Conservation (phyloP, 2,329 filamentous ascomycete species). For the Didymella exigua region DNA sequence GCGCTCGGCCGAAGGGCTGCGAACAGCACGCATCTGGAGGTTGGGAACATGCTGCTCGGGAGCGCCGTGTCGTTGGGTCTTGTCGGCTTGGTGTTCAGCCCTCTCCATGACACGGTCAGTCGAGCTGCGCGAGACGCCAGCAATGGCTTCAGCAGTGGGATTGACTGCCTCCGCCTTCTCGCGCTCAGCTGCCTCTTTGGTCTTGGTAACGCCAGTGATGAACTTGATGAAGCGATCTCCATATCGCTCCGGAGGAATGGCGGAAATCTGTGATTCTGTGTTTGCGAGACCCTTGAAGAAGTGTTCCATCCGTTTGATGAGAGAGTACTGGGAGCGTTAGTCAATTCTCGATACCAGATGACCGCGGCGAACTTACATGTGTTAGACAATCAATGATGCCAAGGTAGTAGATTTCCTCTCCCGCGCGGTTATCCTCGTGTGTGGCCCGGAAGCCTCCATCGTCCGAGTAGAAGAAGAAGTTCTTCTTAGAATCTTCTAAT, state of each 20-base stretch:
- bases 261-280: conserved; percentile 86
- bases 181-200: conserved; percentile 77
- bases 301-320: conserved; percentile 92
- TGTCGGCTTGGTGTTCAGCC: conserved; percentile 67
- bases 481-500: conserved; percentile 67
- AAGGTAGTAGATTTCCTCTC: conserved; percentile 95
- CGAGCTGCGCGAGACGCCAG: conserved; percentile 47
- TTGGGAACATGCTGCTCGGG: conserved; percentile 65
- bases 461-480: conserved; percentile 88
- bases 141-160: conserved; percentile 46
- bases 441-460: conserved; percentile 93
- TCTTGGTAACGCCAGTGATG: conserved; percentile 88
- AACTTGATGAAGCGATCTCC: conserved; percentile 94
- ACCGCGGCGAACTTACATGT: conserved; percentile 68
- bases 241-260: conserved; percentile 86
- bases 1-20: conserved; percentile 63
- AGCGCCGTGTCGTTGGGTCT: conserved; percentile 57
- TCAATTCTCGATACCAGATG: not conserved
- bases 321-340: conserved; percentile 73
- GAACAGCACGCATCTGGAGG: conserved; percentile 63
- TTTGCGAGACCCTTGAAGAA: conserved; percentile 93
- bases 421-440: conserved; percentile 82
- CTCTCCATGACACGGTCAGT: conserved; percentile 62
- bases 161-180: conserved; percentile 49
- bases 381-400: conserved; percentile 98